phyloP scores from a whole-genome alignment of 2,329 filamentous ascomycete genomes.

The Mycogone perniciosa region DNA sequence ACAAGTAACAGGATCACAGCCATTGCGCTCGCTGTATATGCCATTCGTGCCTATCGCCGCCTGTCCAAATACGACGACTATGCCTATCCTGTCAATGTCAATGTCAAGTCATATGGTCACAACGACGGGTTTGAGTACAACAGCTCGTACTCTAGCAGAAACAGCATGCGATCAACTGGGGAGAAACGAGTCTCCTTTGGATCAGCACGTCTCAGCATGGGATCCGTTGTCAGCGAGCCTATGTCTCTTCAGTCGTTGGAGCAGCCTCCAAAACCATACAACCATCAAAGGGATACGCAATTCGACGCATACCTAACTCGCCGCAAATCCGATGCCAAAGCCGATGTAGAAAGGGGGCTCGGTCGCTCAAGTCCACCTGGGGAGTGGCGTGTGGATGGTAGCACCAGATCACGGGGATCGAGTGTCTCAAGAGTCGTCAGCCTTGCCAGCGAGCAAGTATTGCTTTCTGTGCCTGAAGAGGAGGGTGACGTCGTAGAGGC shows the following conservation, averaged over 20 bases:
- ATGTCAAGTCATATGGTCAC: constrained; percentile 45
- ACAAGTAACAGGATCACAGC: constrained; percentile 33
- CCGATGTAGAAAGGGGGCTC: constrained; percentile 24
- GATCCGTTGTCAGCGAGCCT: constrained; percentile 18
- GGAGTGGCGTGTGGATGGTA: constrained; percentile 5
- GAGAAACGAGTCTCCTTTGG: constrained; percentile 23
- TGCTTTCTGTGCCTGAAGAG: constrained; percentile 36
- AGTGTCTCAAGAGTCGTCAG: constrained; percentile 27
- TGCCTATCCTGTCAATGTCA: constrained; percentile 42
- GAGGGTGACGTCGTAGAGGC: constrained; percentile 20
- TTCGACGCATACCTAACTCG: constrained; percentile 41
- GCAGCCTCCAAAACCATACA: constrained; percentile 30
- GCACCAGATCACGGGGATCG: constrained; percentile 20
- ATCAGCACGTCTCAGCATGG: constrained; percentile 26
- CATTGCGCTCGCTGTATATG: constrained; percentile 39
- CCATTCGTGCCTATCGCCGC: constrained; percentile 41
- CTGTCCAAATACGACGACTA: constrained; percentile 45
- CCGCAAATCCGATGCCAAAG: constrained; percentile 21
- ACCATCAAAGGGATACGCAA: constrained; percentile 40
- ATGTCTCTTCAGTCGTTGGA: constrained; percentile 18
- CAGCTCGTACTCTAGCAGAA: constrained; percentile 19
- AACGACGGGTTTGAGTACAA: constrained; percentile 27
- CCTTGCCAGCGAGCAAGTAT: constrained; percentile 31
- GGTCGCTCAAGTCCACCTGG: constrained; percentile 19
- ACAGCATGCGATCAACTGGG: constrained; percentile 18